Base-by-base conservation (phyloP, 2,329 filamentous ascomycete genomes). In the Cladosporium sp. region DNA sequence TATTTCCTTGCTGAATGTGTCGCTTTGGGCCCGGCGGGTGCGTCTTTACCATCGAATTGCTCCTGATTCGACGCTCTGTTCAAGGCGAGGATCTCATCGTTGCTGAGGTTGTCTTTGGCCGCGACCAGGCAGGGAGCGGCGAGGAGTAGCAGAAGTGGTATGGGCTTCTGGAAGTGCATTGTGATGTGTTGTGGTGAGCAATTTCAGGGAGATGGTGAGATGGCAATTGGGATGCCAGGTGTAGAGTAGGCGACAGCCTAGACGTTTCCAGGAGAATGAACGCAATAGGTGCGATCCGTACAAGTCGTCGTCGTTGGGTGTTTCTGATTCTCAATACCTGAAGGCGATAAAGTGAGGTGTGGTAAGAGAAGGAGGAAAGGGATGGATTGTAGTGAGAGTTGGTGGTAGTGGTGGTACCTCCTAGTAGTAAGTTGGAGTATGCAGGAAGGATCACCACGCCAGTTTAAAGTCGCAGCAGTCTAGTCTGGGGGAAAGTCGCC, bases 111-210 rank as follows among this genome's bases (percentile, higher is more conserved):
- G 20, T 57, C 56, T 24, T 57, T 57, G 37, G 78, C 79, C 54
- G 85, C 67, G 30, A 75, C 77, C 24, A 81, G 78, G 32, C 85
- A 68, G 1, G 85, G 73, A 12, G 61, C 42, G 8, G 51, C 56
- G 32, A 87, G 76, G 29, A 87, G 72, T 43, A 87, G 67, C 19
- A 86, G 66, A 24, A 80, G 74, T 50, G 77, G 77, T 68, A 64
- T 60, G 4, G 58, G 56, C 30, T 54, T 52, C 42, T 75, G 75
- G 60, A 85, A 69, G 69, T 77, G 82, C 84, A 88, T 87, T 58
- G 59, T 74, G 68, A 27, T 45, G 42, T 53, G 44, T 38, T 36
- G 29, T 44, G 22, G 13, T 43, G 40, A 32, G 42, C 17, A 6
- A 20, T 9, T 32, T 24, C 11, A 18, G 17, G 11, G 37, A 17